A percentile compares a stretch with the other conserved stretches of the same genome.
Conservation (phyloP, 441 rosid species). For the Biscutella auriculata region DNA sequence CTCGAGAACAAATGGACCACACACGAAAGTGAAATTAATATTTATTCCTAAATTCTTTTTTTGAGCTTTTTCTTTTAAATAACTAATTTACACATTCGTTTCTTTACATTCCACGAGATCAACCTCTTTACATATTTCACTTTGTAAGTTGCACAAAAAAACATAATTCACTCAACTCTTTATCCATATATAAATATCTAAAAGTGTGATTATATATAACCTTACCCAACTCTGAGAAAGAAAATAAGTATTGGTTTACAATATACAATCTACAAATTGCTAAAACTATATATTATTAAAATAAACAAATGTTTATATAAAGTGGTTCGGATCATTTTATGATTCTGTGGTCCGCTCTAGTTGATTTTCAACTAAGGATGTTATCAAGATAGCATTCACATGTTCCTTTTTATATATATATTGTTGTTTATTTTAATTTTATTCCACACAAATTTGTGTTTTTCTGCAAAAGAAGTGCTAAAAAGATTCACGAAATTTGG, state of each 20-base stretch:
- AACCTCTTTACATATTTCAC: not conserved
- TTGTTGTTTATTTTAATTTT: not conserved
- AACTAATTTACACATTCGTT: not conserved
- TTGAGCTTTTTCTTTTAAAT: too few relatives aligned
- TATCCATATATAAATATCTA: too few relatives aligned
- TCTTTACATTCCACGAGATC: slow-evolving; percentile 5
- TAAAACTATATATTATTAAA: not conserved
- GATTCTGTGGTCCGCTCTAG: slow-evolving; percentile 22
- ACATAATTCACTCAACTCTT: too few relatives aligned
- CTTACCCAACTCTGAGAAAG: too few relatives aligned
- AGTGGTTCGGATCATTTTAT: slow-evolving; percentile 15
- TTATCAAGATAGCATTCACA: slow-evolving; percentile 20
- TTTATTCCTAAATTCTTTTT: slow-evolving; percentile 12
- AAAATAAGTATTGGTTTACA: too few relatives aligned
- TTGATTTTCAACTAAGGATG: slow-evolving; percentile 18
- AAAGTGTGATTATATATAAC: too few relatives aligned
- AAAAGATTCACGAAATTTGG: slow-evolving; percentile 23
- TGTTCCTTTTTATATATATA: not conserved
- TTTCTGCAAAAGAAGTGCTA: slow-evolving; percentile 16
- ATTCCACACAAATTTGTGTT: too few relatives aligned
- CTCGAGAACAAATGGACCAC: slow-evolving; percentile 19
- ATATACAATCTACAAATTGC: too few relatives aligned
- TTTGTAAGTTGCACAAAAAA: too few relatives aligned
- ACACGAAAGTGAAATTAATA: slow-evolving; percentile 11
- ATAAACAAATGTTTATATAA: slow-evolving; percentile 1